Base-by-base conservation (phyloP, 2,329 filamentous ascomycete genomes). In the Sclerotinia subarctica region DNA sequence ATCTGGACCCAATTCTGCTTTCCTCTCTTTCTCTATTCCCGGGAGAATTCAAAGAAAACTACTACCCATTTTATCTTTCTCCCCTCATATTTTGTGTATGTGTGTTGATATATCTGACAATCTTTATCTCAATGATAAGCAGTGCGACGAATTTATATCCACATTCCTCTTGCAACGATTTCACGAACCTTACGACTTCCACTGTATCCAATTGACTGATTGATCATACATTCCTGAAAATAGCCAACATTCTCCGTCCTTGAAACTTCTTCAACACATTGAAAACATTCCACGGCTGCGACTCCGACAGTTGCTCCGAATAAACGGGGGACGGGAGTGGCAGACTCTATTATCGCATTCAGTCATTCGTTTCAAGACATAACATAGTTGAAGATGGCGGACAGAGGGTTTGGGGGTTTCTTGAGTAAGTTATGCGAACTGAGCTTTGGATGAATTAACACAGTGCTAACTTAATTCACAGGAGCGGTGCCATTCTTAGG, bases 401-500 rank as follows among this genome's bases (percentile, higher is more conserved):
- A 59, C 64, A 47, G 46, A 75, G 74, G 70, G 29, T 67, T 68
- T 74, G 73, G 70, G 73, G 74, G 66, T 74, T 78, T 74, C 68
- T 71, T 74, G 70, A 74, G 78, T 78, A 73, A 64, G 77, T 77
- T 54, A 1, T 66, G 46, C 62, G 26, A 21, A 17, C 24, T 47
- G 26, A 29, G 13, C 19, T 62, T 42, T 5, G n/a, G 29, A 54
- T 38, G n/a, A 38, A 53, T 56, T 60, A 26, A 68, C 24, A 32
- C 2, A 11, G 57, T 56, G 64, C 67, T 72, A 67, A 74, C 49
- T 24, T 24, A 29, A 49, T 58, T 32, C n/a, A 6, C 70, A 88
- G 88, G 87, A 77, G 87, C 85, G 74, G 81, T 90, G 78, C 88
- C 88, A 73, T 90, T 90, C 77, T 83, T 90, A 69, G 88, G 88